Evolutionary conservation across 1,139 yeast genomes (phyloP), one percentile per base, ranked within the genome.

Genomic region (Hyphopichia pseudoburtonii): DNA sequence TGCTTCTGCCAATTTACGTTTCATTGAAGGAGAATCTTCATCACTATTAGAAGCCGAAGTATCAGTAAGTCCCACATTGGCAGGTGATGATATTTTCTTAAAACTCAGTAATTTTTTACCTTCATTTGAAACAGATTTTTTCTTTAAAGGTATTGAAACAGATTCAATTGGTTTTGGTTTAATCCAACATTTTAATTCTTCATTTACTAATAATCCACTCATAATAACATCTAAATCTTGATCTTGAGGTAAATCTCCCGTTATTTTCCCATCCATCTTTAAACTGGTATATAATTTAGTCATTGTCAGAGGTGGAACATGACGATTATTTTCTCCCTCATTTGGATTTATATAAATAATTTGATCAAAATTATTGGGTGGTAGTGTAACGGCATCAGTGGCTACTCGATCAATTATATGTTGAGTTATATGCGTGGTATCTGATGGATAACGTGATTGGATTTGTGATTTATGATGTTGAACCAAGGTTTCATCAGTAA

Each of bases 381-480:
- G 64, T 32, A 85, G 62, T 30, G 58, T 60, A n/a, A 82, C 80
- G 12, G 74, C 75, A 5, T 72, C 74, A 30, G 67, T 73, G 27
- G 85, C 78, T 28, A 87, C 76, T 41, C 94, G 70, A 55, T 86
- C 92, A 33, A 86, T 76, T 36, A 87, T 75, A 48, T 82, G 85
- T 54, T 82, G 89, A 30, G 70, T 69, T 17, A 78, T 50, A n/a
- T 45, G 49, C 14, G 30, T 31, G 46, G 50, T 16, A 56, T 45
- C 17, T 54, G 52, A 28, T 60, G 54, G 35, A 24, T 55, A 51
- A 11, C 46, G 36, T 26, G 45, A 32, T 15, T 41, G 26, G 17
- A 45, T 57, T 38, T 41, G 47, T 28, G 33, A 41, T 48, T 78
- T 75, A 33, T 64, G 56, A 2, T 48, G 37, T 32, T 65, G 73